Conservation (phyloP, 441 rosid species). For the Arabidopsis hybrid region DNA sequence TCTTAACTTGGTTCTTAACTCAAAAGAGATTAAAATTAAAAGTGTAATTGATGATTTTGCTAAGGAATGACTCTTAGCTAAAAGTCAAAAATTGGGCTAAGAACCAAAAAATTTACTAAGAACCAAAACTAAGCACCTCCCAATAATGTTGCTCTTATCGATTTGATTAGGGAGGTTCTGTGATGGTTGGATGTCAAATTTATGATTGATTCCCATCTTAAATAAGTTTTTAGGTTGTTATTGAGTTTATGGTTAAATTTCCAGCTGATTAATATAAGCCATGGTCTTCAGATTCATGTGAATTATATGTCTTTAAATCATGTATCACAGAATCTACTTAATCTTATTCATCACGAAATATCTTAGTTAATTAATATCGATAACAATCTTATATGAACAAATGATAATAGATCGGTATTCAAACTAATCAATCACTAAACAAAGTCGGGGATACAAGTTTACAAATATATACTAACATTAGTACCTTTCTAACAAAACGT, state of each 20-base stretch:
- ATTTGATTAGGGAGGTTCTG: constrained; percentile 10
- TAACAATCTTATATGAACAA: neutral
- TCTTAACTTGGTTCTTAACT: too few species aligned
- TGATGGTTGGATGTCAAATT: constrained; percentile 25
- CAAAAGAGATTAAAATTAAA: too few species aligned
- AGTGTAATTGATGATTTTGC: too few species aligned
- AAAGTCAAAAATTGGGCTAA: too few species aligned
- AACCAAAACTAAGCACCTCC: too few species aligned
- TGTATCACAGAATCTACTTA: neutral
- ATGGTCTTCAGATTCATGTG: neutral
- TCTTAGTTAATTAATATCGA: neutral
- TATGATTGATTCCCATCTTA: neutral
- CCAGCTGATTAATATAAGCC: neutral
- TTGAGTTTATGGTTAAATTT: neutral
- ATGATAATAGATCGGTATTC: neutral
- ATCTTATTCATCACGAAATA: neutral
- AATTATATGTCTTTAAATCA: neutral
- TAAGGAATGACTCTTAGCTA: too few species aligned
- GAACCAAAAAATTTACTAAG: too few species aligned
- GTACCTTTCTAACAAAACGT: neutral
- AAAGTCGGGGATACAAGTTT: neutral
- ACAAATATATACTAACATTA: neutral
- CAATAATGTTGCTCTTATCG: too few species aligned
- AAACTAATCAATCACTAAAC: neutral
- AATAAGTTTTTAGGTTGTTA: neutral